Base-by-base conservation (phyloP, 192 early-diverging fungal species). In the Coemansia sp. region DNA sequence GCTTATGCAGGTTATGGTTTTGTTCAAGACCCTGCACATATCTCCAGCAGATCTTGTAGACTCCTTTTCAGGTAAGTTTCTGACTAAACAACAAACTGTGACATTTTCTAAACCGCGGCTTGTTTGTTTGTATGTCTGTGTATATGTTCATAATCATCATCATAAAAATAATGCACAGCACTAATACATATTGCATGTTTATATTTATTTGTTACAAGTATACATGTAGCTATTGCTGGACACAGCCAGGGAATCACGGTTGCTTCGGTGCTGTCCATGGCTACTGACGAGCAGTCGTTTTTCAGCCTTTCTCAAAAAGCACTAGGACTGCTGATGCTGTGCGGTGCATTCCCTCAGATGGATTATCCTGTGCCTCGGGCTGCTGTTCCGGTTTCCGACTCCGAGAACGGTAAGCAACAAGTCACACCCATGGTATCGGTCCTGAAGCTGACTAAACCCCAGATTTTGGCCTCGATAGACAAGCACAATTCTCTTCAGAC, bases 231-330 rank as follows among this genome's bases (percentile, higher is more conserved):
- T 60, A 85, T 91, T 34, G 92, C 93, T 40, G 96, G 96, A 54
- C 96, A 98, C 75, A 90, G 88, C 51, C 96, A 98, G 71, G 96
- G 96, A 51, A 90, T 98, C 56, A 89, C 94, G 56, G 84, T 90
- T 7, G 93, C 96, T 2, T 87, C 93, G 14, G 93, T 91, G 42
- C 87, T 98, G 69, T 86, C 96, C 3, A 67, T 89, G 45, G 92
- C 92, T 18, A 80, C 87, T 31, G 89, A 91, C 18, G 89, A 91
- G 62, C 85, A 90, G 63, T 90, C 91, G n/a, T 97, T 97, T 71
- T 69, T 90, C 62, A 65, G 63, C 54, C 91, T 93, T 68, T 86
- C 91, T 10, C 85, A 87, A 67, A 91, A 89, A 63, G 92, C 92
- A 0, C 82, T 97, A 8, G 85, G 87, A 7, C 80, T 97, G 22